Percentiles rank a stretch among this genome's conserved stretches.
These are phyloP conservation scores for Excoecaria cochinchinensis DNA, from an alignment of 345 rosid genomes.

Conservation along the genomic window DNA sequence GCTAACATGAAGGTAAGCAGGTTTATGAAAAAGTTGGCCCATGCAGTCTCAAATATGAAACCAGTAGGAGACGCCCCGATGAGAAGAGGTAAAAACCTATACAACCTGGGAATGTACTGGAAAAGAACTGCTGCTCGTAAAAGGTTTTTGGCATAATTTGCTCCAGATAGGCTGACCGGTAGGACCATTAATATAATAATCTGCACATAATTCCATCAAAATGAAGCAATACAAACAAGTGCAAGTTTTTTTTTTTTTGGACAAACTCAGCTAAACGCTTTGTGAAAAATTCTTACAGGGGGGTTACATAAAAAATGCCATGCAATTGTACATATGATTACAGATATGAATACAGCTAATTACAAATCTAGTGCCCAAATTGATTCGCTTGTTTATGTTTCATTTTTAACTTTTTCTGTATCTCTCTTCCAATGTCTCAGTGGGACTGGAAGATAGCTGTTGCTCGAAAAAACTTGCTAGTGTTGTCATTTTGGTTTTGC, in stretches of 20 bases:
- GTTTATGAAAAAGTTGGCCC: slow-evolving; percentile 83
- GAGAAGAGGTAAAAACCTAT: slow-evolving; percentile 64
- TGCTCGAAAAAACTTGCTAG: too few relatives aligned
- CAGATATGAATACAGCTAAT: too few relatives aligned
- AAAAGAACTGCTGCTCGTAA: slow-evolving; percentile 57
- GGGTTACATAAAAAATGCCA: neutral
- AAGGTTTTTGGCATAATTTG: slow-evolving; percentile 66
- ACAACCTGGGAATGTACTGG: slow-evolving; percentile 75
- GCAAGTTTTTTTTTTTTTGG: too few relatives aligned
- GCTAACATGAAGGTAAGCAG: slow-evolving; percentile 70
- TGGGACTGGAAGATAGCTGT: too few relatives aligned
- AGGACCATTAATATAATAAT: slow-evolving; percentile 47
- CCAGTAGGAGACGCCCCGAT: slow-evolving; percentile 74
- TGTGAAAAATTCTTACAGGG: neutral
- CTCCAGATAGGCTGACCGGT: slow-evolving; percentile 48
- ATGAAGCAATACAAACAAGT: slow-evolving; percentile 8
- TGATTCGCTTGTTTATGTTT: too few relatives aligned
- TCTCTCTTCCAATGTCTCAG: too few relatives aligned
- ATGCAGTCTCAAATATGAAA: slow-evolving; percentile 82
- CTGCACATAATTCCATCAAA: slow-evolving; percentile 34
- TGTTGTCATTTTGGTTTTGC: too few relatives aligned
- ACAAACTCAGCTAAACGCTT: neutral
- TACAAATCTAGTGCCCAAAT: too few relatives aligned
- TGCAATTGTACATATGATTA: too few relatives aligned
- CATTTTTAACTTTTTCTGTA: too few relatives aligned